Conservation (phyloP, 2,329 filamentous ascomycete genomes). For the Talaromyces islandicus region DNA sequence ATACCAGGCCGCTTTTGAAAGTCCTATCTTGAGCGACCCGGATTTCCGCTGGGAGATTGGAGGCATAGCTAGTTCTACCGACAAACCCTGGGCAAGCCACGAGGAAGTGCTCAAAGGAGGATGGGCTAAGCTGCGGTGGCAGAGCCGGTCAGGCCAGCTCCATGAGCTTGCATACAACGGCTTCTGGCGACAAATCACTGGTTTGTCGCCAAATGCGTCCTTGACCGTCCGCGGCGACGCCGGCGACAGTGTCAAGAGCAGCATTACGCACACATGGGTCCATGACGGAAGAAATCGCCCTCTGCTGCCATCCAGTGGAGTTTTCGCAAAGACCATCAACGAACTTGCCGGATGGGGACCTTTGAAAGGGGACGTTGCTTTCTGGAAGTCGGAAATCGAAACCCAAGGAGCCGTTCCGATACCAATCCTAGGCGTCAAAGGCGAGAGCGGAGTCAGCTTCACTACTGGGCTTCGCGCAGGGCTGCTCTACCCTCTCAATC, state of each 20-base stretch:
- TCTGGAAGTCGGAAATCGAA: slow-evolving; percentile 87
- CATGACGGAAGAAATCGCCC: slow-evolving; percentile 78
- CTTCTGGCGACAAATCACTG: slow-evolving; percentile 83
- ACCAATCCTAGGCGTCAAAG: slow-evolving; percentile 60
- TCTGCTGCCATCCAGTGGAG: slow-evolving; percentile 75
- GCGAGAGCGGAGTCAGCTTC: slow-evolving; percentile 71
- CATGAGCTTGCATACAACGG: slow-evolving; percentile 77
- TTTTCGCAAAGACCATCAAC: slow-evolving; percentile 68
- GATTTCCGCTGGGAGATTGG: slow-evolving; percentile 74
- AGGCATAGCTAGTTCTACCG: slow-evolving; percentile 72
- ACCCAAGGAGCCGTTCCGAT: slow-evolving; percentile 70
- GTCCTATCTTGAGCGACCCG: slow-evolving; percentile 78
- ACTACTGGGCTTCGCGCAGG: slow-evolving; percentile 77
- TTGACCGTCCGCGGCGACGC: slow-evolving; percentile 77
- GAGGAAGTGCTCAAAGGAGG: slow-evolving; percentile 81
- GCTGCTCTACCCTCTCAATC: slow-evolving; percentile 72
- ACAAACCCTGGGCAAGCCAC: slow-evolving; percentile 90
- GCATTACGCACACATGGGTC: slow-evolving; percentile 72
- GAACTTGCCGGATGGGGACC: slow-evolving; percentile 86
- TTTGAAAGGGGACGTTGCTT: slow-evolving; percentile 83
- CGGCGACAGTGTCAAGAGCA: slow-evolving; percentile 85
- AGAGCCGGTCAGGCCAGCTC: slow-evolving; percentile 56
- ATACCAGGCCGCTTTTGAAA: slow-evolving; percentile 79
- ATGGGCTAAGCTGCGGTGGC: slow-evolving; percentile 70
- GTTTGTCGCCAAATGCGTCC: slow-evolving; percentile 67